Base-by-base conservation (phyloP, 2,329 filamentous ascomycete genomes). In the Cladophialophora exuberans region DNA sequence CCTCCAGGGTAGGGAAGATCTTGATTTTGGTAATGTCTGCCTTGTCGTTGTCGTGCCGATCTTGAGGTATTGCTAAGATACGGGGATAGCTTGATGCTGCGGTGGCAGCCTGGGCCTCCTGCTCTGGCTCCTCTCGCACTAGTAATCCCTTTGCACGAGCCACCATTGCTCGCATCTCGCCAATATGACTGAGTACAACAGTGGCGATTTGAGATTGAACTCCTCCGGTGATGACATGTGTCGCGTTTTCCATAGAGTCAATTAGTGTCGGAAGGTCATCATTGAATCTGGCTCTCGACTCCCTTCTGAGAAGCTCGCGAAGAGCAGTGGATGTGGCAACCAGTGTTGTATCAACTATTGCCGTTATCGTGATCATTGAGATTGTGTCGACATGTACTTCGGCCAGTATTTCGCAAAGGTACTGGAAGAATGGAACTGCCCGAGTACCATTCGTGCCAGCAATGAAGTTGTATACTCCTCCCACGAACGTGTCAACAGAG, bases 361-460 rank as follows among this genome's bases (percentile, higher is more conserved):
- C 45, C 25, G 52, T 38, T 57, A 18, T 63, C 28, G 7, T n/a
- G n/a, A n/a, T 43, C 47, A 2, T 35, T n/a, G 0, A 68, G 13
- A 17, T 51, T 41, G 25, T 36, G 22, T 52, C 46, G 23, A 47
- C 18, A 47, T 53, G 17, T 25, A 18, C 30, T 22, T 15, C 39
- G 30, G 46, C 48, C 15, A 52, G 22, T 9, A 28, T 33, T 9
- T 66, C 56, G 41, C 59, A 63, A 18, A 68, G 44, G 39, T 63
- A 60, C 10, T 64, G 57, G 15, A 73, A 68, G 58, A 72, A 71
- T 6, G 63, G 53, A 28, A 54, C 52, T 28, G 52, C 46, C 2
- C 52, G 22, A 6, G 17, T 81, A n/a, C 81, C 81, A 31, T 73
- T 74, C 3, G 80, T 84, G 23, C 75, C 81, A 28, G 81, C 79